These are phyloP conservation scores for Protomyces arabidopsidicola DNA, from an alignment of 1,139 yeast species.

Conservation along the genomic window DNA sequence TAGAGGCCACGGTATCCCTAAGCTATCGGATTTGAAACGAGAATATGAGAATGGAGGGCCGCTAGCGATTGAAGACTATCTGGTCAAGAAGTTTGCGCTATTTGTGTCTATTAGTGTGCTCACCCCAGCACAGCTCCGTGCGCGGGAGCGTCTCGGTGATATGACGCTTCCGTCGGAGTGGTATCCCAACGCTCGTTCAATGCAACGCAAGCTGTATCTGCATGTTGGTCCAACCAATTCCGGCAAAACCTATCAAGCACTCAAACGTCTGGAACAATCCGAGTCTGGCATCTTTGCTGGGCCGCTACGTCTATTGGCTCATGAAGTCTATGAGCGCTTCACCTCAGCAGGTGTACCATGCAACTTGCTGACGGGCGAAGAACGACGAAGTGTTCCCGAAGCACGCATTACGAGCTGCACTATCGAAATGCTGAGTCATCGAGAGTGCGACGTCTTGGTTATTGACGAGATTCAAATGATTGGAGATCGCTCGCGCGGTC, in stretches of 20 bases:
- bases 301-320: constrained; percentile 79
- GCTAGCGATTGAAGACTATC: constrained; percentile 11
- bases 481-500: constrained; percentile 71
- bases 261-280: constrained; percentile 61
- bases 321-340: constrained; percentile 84
- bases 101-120: constrained; percentile 16
- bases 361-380: constrained; percentile 91
- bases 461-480: constrained; percentile 97
- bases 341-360: constrained; percentile 62
- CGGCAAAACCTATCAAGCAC: constrained; percentile 88
- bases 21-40: constrained; percentile 2
- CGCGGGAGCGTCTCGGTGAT: constrained; percentile 17
- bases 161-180: constrained; percentile 51
- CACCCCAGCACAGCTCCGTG: constrained; percentile 11
- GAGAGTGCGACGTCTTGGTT: constrained; percentile 76
- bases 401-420: constrained; percentile 80
- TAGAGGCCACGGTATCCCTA: neutral
- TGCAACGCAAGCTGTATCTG: constrained; percentile 72
- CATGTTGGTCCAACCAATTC: constrained; percentile 98
- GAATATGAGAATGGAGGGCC: constrained; percentile 11
- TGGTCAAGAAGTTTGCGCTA: constrained; percentile 8
- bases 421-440: constrained; percentile 81
- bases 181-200: constrained; percentile 80
- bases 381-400: constrained; percentile 67
- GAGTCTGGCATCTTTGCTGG: constrained; percentile 92